Evolutionary conservation across 139 green algal species (phyloP).

Genomic region (Chlamydomonas schloesseri): DNA sequence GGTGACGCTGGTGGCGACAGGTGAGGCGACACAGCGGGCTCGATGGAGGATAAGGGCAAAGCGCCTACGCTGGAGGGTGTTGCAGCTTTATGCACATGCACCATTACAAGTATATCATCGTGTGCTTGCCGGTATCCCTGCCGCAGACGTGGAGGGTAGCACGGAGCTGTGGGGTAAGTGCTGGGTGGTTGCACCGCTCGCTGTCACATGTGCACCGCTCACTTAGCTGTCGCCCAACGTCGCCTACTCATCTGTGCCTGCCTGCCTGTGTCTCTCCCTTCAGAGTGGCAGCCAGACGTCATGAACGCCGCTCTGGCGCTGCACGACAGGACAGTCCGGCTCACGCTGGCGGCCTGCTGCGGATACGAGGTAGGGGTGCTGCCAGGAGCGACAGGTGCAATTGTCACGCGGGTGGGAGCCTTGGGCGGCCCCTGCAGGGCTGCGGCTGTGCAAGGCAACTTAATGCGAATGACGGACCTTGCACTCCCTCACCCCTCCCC

Average conservation of each 20-base stretch:
- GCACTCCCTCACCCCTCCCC: too few relatives aligned
- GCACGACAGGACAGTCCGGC: conserved; percentile 23
- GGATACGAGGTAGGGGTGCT: conserved; percentile 22
- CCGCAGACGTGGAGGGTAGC: conserved; percentile 38
- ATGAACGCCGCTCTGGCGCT: conserved; percentile 37
- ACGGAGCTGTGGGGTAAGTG: conserved; percentile 11
- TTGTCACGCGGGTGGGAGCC: too few relatives aligned
- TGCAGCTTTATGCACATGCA: background rate
- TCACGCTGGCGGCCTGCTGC: conserved; percentile 39
- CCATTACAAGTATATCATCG: background rate
- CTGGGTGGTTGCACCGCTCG: background rate
- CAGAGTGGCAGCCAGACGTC: conserved; percentile 15
- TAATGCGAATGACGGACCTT: too few relatives aligned
- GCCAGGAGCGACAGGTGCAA: too few relatives aligned
- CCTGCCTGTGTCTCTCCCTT: too few relatives aligned
- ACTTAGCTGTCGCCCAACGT: too few relatives aligned
- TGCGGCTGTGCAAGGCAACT: too few relatives aligned
- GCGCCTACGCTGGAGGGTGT: too few relatives aligned
- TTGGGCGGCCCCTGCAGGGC: too few relatives aligned
- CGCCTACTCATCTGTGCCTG: too few relatives aligned
- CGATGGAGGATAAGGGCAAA: background rate
- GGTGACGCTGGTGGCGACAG: conserved; percentile 35
- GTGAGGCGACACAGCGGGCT: background rate
- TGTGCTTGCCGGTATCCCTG: background rate
- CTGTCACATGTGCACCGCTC: too few relatives aligned